Conservation (phyloP, 805 yeast species). For the Teunomyces cretensis region DNA sequence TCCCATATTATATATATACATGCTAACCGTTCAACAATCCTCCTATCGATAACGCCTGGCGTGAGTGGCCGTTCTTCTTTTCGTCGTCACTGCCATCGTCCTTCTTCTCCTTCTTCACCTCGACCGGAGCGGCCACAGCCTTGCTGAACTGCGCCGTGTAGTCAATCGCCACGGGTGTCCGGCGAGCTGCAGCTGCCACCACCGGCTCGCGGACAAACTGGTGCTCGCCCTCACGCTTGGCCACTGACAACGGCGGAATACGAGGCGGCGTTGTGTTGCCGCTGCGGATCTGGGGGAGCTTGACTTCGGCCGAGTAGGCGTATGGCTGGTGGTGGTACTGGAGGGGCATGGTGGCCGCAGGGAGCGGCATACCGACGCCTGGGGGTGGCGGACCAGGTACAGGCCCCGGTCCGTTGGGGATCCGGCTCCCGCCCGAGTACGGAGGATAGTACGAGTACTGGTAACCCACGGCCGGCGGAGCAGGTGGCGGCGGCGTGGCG, state of each 20-base stretch:
- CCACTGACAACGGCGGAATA: not conserved
- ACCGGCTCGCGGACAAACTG: not conserved
- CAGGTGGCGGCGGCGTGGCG: slow-evolving; percentile 9
- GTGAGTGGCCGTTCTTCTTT: slow-evolving; percentile 12
- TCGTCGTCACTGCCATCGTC: slow-evolving; percentile 11
- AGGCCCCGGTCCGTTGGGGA: slow-evolving; percentile 45
- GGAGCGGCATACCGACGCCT: not conserved
- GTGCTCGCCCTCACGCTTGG: not conserved
- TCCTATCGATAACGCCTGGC: slow-evolving; percentile 36
- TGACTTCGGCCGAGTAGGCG: slow-evolving; percentile 5
- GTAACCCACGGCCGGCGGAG: slow-evolving; percentile 6
- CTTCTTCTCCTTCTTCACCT: slow-evolving; percentile 5
- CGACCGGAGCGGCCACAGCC: slow-evolving; percentile 1
- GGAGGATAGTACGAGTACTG: slow-evolving; percentile 30
- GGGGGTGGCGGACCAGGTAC: slow-evolving; percentile 42
- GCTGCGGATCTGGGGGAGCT: slow-evolving; percentile 13
- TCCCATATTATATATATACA: not conserved
- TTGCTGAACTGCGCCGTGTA: slow-evolving; percentile 20
- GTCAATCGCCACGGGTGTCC: slow-evolving; percentile 26
- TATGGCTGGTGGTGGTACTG: not conserved
- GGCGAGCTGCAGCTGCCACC: not conserved
- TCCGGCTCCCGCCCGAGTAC: slow-evolving; percentile 32
- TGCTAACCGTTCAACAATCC: slow-evolving; percentile 34
- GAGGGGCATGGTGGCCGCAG: slow-evolving; percentile 1
- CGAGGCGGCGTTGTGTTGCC: not conserved